A percentile compares a stretch with the other conserved stretches of the same genome.
Conservation (phyloP, 140 eudicot species). For the Stevia rebaudiana region DNA sequence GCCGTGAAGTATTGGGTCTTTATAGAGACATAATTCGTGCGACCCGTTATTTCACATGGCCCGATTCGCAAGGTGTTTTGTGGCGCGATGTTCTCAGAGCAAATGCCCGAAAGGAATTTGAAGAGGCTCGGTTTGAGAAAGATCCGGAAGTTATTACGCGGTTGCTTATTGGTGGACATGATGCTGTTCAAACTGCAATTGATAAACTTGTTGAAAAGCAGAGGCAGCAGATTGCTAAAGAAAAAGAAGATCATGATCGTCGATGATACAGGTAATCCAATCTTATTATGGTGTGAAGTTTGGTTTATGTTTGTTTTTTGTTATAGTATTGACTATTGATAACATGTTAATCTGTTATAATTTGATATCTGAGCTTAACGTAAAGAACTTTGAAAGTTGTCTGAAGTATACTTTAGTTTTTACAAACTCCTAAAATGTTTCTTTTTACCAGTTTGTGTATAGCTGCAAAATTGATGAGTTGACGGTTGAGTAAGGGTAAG, state of each 20-base stretch:
- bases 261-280: constrained; percentile 28
- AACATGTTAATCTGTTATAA: background rate
- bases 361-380: background rate
- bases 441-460: no score
- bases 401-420: background rate
- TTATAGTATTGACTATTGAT: background rate
- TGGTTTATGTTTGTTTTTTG: background rate
- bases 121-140: constrained; percentile 76
- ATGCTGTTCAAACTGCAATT: constrained; percentile 73
- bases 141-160: constrained; percentile 80
- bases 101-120: constrained; percentile 85
- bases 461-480: no score
- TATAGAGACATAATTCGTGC: constrained; percentile 83
- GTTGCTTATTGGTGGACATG: constrained; percentile 72
- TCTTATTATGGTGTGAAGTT: no score
- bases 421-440: background rate
- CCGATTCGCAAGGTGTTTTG: constrained; percentile 51
- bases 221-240: constrained; percentile 70
- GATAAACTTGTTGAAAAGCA: constrained; percentile 86
- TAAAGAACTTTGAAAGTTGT: no score
- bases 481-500: no score
- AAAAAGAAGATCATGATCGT: constrained; percentile 38
- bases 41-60: constrained; percentile 80
- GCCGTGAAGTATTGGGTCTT: constrained; percentile 76
- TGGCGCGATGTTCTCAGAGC: constrained; percentile 82